phyloP scores from a whole-genome alignment of 2,329 filamentous ascomycete genomes.

The Orbilia oligospora region DNA sequence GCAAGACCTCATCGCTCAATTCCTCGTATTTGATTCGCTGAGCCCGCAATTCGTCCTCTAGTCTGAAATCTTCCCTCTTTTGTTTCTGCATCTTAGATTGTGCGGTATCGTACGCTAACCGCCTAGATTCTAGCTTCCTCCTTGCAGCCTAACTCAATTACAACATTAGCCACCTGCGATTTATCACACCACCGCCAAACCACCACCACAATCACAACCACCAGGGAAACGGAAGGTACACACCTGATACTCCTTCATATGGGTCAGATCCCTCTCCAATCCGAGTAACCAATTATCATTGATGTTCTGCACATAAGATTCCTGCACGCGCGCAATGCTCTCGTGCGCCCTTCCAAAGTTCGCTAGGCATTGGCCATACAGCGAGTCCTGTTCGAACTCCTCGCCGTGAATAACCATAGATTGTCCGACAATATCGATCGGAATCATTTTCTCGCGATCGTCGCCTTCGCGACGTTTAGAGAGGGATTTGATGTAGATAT shows the following conservation, averaged over 20 bases:
- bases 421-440: slow-evolving; percentile 82
- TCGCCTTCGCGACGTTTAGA: slow-evolving; percentile 87
- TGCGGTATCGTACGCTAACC: slow-evolving; percentile 91
- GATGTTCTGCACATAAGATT: slow-evolving; percentile 82
- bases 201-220: background rate
- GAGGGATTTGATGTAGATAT: slow-evolving; percentile 86
- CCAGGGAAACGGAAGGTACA: slow-evolving; percentile 63
- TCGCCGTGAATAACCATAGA: slow-evolving; percentile 91
- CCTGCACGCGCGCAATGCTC: slow-evolving; percentile 86
- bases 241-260: slow-evolving; percentile 99
- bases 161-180: slow-evolving; percentile 57
- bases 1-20: slow-evolving; percentile 88
- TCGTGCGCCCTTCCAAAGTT: slow-evolving; percentile 90
- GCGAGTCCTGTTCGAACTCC: slow-evolving; percentile 90
- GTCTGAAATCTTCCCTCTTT: slow-evolving; percentile 91
- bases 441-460: slow-evolving; percentile 88
- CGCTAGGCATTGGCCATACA: slow-evolving; percentile 88
- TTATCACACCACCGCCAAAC: slow-evolving; percentile 30
- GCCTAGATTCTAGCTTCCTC: slow-evolving; percentile 92
- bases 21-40: slow-evolving; percentile 98
- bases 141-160: slow-evolving; percentile 75
- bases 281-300: slow-evolving; percentile 90
- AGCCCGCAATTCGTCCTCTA: slow-evolving; percentile 90
- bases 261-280: slow-evolving; percentile 87
- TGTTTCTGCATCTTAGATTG: slow-evolving; percentile 91